Evolutionary conservation across 2,329 filamentous ascomycete genomes (phyloP).

Genomic region (Ceratocystis albifundus): DNA sequence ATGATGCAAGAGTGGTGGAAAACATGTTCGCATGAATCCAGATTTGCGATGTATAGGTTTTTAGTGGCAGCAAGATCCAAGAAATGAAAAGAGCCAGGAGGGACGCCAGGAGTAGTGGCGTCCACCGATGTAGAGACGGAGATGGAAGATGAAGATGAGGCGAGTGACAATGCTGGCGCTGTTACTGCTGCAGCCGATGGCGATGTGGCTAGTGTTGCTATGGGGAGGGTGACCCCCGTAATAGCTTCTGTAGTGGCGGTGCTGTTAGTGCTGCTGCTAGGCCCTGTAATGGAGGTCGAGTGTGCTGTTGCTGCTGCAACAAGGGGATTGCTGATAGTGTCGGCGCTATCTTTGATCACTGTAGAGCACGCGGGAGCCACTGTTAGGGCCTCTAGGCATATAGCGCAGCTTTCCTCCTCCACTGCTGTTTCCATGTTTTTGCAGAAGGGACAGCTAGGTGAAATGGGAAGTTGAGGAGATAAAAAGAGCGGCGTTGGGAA

Average conservation of each 20-base stretch:
- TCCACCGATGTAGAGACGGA: not conserved
- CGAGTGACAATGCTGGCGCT: not conserved
- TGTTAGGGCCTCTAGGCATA: conserved; percentile 16
- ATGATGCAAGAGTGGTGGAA: conserved; percentile 86
- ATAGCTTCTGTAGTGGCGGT: not conserved
- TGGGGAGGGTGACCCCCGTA: not conserved
- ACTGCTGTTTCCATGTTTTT: conserved; percentile 14
- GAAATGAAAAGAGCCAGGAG: conserved; percentile 21
- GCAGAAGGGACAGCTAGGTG: not conserved
- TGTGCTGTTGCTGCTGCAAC: conserved; percentile 21
- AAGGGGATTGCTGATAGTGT: conserved; percentile 26
- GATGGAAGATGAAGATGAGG: not conserved
- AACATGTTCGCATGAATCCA: conserved; percentile 74
- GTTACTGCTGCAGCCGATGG: not conserved
- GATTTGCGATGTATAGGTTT: conserved; percentile 36
- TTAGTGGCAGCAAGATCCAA: conserved; percentile 13
- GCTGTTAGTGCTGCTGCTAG: not conserved
- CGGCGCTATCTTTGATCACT: conserved; percentile 25
- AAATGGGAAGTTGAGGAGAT: not conserved
- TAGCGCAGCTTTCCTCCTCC: conserved; percentile 16
- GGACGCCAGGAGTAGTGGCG: conserved; percentile 25
- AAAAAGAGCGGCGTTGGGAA: not conserved
- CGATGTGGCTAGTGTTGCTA: not conserved
- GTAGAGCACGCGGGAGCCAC: conserved; percentile 1
- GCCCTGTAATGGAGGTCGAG: not conserved